Conservation (phyloP, 2,329 filamentous ascomycete genomes). For the Cytospora chrysosperma region DNA sequence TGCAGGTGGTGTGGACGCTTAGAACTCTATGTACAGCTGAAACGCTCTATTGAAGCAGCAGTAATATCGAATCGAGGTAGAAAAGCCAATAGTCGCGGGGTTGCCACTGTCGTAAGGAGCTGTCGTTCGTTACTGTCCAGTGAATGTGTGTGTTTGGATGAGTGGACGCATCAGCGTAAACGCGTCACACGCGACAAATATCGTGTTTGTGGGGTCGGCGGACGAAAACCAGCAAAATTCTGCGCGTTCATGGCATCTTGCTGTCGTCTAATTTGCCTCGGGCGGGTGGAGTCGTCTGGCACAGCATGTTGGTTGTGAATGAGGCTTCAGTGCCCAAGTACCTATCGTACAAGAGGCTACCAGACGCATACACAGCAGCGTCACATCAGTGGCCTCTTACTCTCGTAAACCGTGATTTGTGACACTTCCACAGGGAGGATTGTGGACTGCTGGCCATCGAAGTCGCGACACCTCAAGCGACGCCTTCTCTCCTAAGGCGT, state of each 20-base stretch:
- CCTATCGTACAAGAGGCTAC: no score
- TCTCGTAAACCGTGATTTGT: no score
- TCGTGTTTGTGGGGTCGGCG: neutral
- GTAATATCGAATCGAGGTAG: neutral
- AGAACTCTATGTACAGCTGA: neutral
- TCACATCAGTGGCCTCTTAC: no score
- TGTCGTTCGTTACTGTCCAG: neutral
- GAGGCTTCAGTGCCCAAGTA: no score
- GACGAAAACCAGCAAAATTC: neutral
- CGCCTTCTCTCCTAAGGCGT: no score
- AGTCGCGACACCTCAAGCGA: no score
- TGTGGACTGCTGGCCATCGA: no score
- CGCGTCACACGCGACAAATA: neutral
- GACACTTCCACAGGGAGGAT: no score
- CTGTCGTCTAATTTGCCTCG: neutral
- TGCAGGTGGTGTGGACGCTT: conserved; percentile 36
- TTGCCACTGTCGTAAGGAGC: neutral
- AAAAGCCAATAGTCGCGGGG: neutral
- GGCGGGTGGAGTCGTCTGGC: no score
- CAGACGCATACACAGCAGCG: no score
- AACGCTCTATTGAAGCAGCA: neutral
- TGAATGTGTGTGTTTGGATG: no score
- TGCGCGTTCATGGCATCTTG: neutral
- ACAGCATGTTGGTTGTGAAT: no score
- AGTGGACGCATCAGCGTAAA: neutral